Percentiles rank a stretch among this genome's conserved stretches.
phyloP scores from a whole-genome alignment of 2,329 filamentous ascomycete species.

The Cladosporium colombiae region DNA sequence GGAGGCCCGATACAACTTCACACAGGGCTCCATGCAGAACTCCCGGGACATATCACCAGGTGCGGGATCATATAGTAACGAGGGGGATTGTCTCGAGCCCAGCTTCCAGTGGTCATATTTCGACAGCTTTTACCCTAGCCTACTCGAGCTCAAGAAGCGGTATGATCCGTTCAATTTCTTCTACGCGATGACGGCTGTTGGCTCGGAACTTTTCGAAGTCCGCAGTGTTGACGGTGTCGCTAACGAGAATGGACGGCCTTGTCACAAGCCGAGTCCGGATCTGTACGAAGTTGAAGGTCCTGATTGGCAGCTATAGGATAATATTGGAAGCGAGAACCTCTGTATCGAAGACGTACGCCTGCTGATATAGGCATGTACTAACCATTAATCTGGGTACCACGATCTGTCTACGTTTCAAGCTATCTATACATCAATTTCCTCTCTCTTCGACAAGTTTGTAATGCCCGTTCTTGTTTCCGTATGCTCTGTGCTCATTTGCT shows the following conservation, averaged over 20 bases:
- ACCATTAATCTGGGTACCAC: not conserved
- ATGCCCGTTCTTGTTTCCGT: constrained; percentile 54
- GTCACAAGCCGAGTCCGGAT: constrained; percentile 1
- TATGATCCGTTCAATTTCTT: constrained; percentile 37
- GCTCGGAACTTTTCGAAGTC: constrained; percentile 17
- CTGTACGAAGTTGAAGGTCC: constrained; percentile 14
- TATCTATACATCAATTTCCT: not conserved
- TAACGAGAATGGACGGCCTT: constrained; percentile 14
- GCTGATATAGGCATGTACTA: not conserved
- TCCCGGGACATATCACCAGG: constrained; percentile 21
- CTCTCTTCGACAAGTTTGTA: constrained; percentile 10
- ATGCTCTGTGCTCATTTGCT: constrained; percentile 51
- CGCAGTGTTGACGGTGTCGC: constrained; percentile 8
- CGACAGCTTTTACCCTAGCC: constrained; percentile 31
- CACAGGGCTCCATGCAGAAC: constrained; percentile 11
- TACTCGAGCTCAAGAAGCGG: constrained; percentile 35
- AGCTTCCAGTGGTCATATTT: constrained; percentile 35
- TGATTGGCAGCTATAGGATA: not conserved
- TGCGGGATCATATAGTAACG: constrained; percentile 20
- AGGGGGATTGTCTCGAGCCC: constrained; percentile 22
- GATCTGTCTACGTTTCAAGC: not conserved
- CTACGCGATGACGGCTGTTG: constrained; percentile 19
- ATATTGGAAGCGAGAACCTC: not conserved
- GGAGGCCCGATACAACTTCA: constrained; percentile 19
- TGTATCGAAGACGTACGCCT: not conserved